These are phyloP conservation scores for Penicillium sclerotiorum DNA, from an alignment of 2,329 filamentous ascomycete genomes.

Conservation along the genomic window DNA sequence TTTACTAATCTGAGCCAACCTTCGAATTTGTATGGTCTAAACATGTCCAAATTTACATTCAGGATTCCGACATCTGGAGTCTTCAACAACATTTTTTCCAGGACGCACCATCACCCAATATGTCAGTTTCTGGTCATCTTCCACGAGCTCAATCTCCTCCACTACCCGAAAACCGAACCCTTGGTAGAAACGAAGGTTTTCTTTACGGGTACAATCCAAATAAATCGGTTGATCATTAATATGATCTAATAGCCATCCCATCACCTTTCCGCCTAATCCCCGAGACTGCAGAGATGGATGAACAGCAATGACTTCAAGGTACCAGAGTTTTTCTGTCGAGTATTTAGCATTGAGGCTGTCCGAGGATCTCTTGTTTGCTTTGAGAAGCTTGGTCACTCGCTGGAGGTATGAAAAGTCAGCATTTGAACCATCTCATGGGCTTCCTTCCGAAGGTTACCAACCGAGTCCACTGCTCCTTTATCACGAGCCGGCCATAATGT, in stretches of 20 bases:
- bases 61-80: no score
- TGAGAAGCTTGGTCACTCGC: conserved; percentile 9
- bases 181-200: conserved; percentile 27
- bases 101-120: conserved; percentile 28
- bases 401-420: not conserved
- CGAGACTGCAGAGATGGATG: conserved; percentile 29
- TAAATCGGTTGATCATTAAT: conserved; percentile 15
- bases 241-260: conserved; percentile 20
- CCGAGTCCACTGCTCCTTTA: conserved; percentile 14
- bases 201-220: conserved; percentile 25
- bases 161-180: conserved; percentile 25
- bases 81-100: not conserved
- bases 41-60: no score
- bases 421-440: no score
- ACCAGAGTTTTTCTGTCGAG: conserved; percentile 24
- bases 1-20: no score
- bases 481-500: conserved; percentile 15
- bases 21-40: no score
- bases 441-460: not conserved
- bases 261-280: conserved; percentile 21
- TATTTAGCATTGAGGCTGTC: not conserved
- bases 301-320: conserved; percentile 30
- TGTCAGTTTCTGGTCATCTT: conserved; percentile 16
- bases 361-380: not conserved
- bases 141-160: conserved; percentile 22